Evolutionary conservation across 1,284 basidiomycete species (phyloP).

Genomic region (Pisolithus thermaeus): DNA sequence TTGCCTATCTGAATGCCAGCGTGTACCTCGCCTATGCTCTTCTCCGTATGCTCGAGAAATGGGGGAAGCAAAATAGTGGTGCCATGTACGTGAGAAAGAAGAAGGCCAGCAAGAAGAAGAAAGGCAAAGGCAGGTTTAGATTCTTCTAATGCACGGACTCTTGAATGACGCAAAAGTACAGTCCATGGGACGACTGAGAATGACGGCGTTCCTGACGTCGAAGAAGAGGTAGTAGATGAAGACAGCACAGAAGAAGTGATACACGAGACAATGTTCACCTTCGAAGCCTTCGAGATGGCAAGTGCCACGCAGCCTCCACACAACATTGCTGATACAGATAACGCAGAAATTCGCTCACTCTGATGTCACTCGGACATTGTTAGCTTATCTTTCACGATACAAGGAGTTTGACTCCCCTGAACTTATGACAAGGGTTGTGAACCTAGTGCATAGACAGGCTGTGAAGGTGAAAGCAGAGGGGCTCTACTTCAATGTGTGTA

Average conservation of each 20-base stretch:
- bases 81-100: conserved; percentile 78
- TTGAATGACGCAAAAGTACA: conserved; percentile 16
- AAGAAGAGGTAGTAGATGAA: conserved; percentile 47
- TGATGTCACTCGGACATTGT: conserved; percentile 75
- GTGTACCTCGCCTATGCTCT: conserved; percentile 79
- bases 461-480: conserved; percentile 87
- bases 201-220: conserved; percentile 59
- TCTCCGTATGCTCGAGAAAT: conserved; percentile 81
- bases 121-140: conserved; percentile 39
- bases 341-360: conserved; percentile 77
- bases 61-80: conserved; percentile 60
- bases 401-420: conserved; percentile 75
- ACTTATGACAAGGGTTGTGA: conserved; percentile 81
- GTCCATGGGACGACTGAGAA: conserved; percentile 43
- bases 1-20: conserved; percentile 79
- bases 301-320: conserved; percentile 27
- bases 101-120: conserved; percentile 48
- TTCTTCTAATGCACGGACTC: conserved; percentile 10
- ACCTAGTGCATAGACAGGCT: conserved; percentile 83
- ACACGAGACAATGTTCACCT: conserved; percentile 83
- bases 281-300: conserved; percentile 84
- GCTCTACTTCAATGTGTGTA: conserved; percentile 82
- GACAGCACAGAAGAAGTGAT: conserved; percentile 56
- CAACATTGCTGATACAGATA: conserved; percentile 10
- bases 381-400: conserved; percentile 78